These are phyloP conservation scores for Sordariomycetes sp. DNA, from an alignment of 2,329 filamentous ascomycete species.

Conservation along the genomic window DNA sequence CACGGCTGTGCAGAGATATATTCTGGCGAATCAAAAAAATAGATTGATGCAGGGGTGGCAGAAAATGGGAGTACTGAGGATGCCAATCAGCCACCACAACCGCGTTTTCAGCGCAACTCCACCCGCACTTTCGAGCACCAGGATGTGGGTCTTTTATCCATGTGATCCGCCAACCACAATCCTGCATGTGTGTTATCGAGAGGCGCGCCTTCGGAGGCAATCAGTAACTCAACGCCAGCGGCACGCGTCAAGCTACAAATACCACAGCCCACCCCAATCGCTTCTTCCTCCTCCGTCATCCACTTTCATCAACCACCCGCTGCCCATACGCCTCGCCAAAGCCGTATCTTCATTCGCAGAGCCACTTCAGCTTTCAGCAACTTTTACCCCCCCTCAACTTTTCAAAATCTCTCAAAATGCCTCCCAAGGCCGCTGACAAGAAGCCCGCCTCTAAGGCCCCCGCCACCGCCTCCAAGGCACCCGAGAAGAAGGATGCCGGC, in stretches of 20 bases:
- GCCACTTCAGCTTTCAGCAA: not conserved
- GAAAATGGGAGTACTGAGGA: not conserved
- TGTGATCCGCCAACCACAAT: slow-evolving; percentile 2
- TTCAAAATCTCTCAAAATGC: slow-evolving; percentile 53
- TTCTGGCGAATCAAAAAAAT: slow-evolving; percentile 1
- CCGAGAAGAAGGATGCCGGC: slow-evolving; percentile 98
- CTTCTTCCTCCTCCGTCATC: slow-evolving; percentile 34
- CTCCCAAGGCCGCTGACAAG: slow-evolving; percentile 97
- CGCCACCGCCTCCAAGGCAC: slow-evolving; percentile 57
- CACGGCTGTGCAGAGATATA: too few relatives aligned
- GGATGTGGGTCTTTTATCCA: too few relatives aligned
- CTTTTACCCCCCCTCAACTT: slow-evolving; percentile 8
- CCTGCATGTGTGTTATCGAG: not conserved
- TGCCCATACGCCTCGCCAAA: slow-evolving; percentile 7
- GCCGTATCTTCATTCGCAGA: slow-evolving; percentile 10
- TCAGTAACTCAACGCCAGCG: slow-evolving; percentile 46
- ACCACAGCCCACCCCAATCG: slow-evolving; percentile 41
- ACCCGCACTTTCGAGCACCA: too few relatives aligned
- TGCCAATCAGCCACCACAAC: not conserved
- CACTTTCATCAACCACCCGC: slow-evolving; percentile 29
- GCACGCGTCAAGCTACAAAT: slow-evolving; percentile 54
- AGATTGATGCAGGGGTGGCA: not conserved
- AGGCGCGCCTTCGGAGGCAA: slow-evolving; percentile 20
- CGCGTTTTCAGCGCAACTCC: slow-evolving; percentile 1
- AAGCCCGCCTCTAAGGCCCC: slow-evolving; percentile 98